Base-by-base conservation (phyloP, 805 yeast species). In the Blastobotrys attinorum region DNA sequence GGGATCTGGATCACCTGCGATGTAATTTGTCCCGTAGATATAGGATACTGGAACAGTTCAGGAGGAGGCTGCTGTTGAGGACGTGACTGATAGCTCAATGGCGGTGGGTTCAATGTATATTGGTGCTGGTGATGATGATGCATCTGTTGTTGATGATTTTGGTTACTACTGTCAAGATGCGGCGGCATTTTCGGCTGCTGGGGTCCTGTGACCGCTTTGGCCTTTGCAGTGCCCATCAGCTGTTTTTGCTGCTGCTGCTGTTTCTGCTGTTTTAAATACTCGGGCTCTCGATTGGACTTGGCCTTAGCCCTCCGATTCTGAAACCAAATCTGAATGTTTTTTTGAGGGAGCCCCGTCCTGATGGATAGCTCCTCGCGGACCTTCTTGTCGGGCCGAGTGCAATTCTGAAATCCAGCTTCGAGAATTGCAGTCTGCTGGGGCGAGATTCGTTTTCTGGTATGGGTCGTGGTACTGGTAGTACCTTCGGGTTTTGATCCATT, bases 291-390 rank as follows among this genome's bases (percentile, higher is more conserved):
- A 60, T 72, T 18, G 73, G 73, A 18, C 66, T 51, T 41, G 5
- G 58, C 60, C 47, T 61, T 61, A 15, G 65, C 65, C 49, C 97
- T 67, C 49, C 95, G 69, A 59, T 89, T 89, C 61, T 89, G 96
- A 60, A 89, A 89, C 97, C 97, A 89, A 41, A 89, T 87, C 44
- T 96, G 72, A 3, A 89, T 94, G 13, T 88, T 87, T 52, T 90
- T 75, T 54, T 82, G 90, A 22, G 86, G 77, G 78, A 89, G 77
- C 2, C 81, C 82, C 1, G 95, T 83, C 47, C 73, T 72, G 2
- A 70, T 75, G 38, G 92, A 76, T 27, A 88, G 75, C 17, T 72
- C 75, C 58, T 81, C 83, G 32, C 96, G 67, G 39, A 75, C 73
- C 31, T 79, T 79, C 1, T 85, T 77, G 37, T 75, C 72, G 1